These are phyloP conservation scores for Diaporthe ilicicola DNA, from an alignment of 2,329 filamentous ascomycete genomes.

Conservation along the genomic window DNA sequence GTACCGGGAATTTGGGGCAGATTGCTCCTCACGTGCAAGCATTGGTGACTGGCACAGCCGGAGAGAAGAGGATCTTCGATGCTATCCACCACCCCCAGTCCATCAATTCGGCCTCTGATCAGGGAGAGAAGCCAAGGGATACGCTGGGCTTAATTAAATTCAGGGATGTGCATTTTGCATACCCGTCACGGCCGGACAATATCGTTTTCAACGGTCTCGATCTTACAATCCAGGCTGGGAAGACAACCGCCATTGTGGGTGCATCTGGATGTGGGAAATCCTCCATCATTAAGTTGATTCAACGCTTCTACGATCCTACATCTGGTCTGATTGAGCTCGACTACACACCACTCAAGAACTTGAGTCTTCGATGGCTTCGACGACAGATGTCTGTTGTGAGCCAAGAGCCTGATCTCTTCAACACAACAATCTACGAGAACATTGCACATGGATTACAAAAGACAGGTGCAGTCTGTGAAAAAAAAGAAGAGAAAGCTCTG, in stretches of 20 bases:
- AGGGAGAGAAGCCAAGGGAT: not conserved
- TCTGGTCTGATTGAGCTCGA: slow-evolving; percentile 42
- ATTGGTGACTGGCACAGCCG: not conserved
- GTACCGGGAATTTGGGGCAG: not conserved
- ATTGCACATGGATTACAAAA: slow-evolving; percentile 61
- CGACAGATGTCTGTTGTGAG: slow-evolving; percentile 44
- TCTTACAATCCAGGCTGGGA: not conserved
- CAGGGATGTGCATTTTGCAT: not conserved
- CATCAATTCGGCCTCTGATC: not conserved
- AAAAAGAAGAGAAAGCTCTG: slow-evolving; percentile 58
- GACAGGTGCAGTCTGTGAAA: slow-evolving; percentile 50
- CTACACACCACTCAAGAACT: slow-evolving; percentile 37
- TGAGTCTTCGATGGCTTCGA: slow-evolving; percentile 43
- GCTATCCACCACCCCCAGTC: not conserved
- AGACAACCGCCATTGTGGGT: not conserved
- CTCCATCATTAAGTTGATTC: slow-evolving; percentile 58
- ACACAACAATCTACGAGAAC: slow-evolving; percentile 57
- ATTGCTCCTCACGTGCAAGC: not conserved
- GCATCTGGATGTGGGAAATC: slow-evolving; percentile 50
- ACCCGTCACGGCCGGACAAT: not conserved
- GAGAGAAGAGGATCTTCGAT: not conserved
- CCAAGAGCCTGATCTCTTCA: slow-evolving; percentile 50
- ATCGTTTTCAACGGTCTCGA: not conserved
- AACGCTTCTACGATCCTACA: slow-evolving; percentile 59
- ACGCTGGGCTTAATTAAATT: too few relatives aligned